These are phyloP conservation scores for Didymella pomorum DNA, from an alignment of 2,329 filamentous ascomycete genomes.

Conservation along the genomic window DNA sequence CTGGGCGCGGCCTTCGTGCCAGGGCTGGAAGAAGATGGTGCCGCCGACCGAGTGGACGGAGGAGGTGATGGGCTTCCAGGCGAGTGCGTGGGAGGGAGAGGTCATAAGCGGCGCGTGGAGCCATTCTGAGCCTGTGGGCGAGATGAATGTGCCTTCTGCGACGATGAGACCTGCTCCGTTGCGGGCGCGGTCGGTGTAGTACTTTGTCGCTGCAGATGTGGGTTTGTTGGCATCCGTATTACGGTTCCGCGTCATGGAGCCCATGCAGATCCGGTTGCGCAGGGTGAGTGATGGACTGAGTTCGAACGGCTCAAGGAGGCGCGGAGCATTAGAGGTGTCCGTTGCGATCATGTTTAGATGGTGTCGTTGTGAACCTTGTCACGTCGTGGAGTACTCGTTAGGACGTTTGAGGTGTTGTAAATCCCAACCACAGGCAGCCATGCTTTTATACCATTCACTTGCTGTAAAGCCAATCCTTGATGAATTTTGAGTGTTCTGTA, in stretches of 20 bases:
- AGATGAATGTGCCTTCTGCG: slow-evolving; percentile 31
- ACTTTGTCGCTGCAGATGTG: slow-evolving; percentile 19
- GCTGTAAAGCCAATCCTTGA: not conserved
- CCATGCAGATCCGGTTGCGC: slow-evolving; percentile 33
- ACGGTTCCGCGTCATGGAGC: slow-evolving; percentile 40
- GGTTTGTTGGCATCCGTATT: slow-evolving; percentile 31
- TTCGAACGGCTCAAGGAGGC: slow-evolving; percentile 4
- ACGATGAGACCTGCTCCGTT: slow-evolving; percentile 34
- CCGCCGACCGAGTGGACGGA: slow-evolving; percentile 33
- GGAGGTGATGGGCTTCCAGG: slow-evolving; percentile 31
- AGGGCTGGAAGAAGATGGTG: slow-evolving; percentile 34
- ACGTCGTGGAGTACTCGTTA: not conserved
- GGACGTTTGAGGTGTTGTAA: too few species aligned
- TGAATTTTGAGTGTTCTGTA: slow-evolving; percentile 2
- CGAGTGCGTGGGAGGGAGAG: slow-evolving; percentile 23
- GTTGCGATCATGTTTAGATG: slow-evolving; percentile 1
- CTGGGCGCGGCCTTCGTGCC: slow-evolving; percentile 34
- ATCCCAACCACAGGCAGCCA: too few species aligned
- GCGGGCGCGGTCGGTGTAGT: slow-evolving; percentile 32
- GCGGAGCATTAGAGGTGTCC: not conserved
- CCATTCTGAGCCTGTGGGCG: slow-evolving; percentile 31
- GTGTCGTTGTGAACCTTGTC: not conserved
- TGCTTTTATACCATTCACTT: not conserved
- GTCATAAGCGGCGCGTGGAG: slow-evolving; percentile 32
- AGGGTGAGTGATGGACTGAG: slow-evolving; percentile 4